Evolutionary conservation across 2,329 filamentous ascomycete genomes (phyloP).

Genomic region (Aspergillus udagawae): DNA sequence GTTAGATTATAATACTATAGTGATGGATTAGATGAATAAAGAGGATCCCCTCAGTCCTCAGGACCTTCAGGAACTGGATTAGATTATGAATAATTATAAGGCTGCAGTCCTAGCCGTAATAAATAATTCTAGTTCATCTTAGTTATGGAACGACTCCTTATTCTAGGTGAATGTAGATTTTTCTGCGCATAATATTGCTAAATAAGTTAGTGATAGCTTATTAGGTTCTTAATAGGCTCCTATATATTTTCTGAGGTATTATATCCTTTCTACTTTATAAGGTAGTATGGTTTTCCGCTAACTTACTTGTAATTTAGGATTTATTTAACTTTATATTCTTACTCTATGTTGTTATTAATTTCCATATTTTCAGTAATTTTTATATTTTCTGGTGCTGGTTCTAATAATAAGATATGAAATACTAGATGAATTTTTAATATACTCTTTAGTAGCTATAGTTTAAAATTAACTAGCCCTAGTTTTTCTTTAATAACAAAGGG

Average conservation of each 20-base stretch:
- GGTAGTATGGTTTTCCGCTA: background rate
- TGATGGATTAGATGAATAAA: too few relatives aligned
- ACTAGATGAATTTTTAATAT: background rate
- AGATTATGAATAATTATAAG: too few relatives aligned
- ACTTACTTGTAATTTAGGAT: background rate
- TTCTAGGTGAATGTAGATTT: too few relatives aligned
- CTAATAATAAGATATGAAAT: too few relatives aligned
- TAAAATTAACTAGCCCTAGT: background rate
- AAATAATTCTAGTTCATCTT: too few relatives aligned
- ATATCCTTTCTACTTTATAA: background rate
- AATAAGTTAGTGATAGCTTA: constrained; percentile 1
- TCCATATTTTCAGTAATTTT: background rate
- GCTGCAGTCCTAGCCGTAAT: too few relatives aligned
- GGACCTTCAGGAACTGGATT: too few relatives aligned
- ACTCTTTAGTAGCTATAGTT: background rate
- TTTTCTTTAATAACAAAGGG: constrained; percentile 2
- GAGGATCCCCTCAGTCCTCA: too few relatives aligned
- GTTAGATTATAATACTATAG: too few relatives aligned
- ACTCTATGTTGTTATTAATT: background rate
- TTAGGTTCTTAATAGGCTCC: constrained; percentile 8
- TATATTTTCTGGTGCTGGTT: background rate
- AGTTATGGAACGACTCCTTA: too few relatives aligned
- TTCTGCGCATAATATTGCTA: background rate
- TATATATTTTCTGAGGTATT: constrained; percentile 3
- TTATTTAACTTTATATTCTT: background rate